These are phyloP conservation scores for Rhodamnia rubescens DNA, from an alignment of 345 rosid genomes.

Conservation along the genomic window DNA sequence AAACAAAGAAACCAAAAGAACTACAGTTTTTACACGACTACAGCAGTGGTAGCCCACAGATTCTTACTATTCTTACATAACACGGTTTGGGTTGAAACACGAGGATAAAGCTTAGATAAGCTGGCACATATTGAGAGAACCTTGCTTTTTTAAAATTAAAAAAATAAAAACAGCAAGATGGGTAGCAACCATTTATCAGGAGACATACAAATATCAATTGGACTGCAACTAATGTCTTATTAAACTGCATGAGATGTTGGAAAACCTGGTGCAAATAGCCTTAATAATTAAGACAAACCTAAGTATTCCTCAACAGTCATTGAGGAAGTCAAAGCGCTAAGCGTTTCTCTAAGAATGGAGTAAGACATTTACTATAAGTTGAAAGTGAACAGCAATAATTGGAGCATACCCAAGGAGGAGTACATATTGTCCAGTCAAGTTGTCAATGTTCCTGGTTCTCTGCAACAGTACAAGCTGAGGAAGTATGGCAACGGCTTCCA, in stretches of 20 bases:
- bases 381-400: background rate
- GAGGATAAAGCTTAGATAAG: background rate
- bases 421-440: constrained; percentile 68
- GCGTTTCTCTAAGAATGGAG: background rate
- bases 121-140: background rate
- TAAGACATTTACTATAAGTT: background rate
- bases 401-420: constrained; percentile 63
- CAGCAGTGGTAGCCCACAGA: background rate
- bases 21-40: background rate
- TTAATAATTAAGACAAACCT: background rate
- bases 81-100: background rate
- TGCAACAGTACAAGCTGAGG: constrained; percentile 79
- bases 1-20: background rate
- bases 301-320: background rate
- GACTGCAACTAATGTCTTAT: background rate
- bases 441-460: constrained; percentile 73
- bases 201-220: background rate
- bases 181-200: background rate
- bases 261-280: background rate
- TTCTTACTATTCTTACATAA: background rate
- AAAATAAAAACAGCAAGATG: background rate
- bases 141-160: background rate
- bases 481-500: constrained; percentile 81
- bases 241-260: background rate
- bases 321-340: background rate